Percentiles rank a stretch among this genome's conserved stretches.
phyloP scores from a whole-genome alignment of 768 basidiomycete species.

The Kwoniella botswanensis region DNA sequence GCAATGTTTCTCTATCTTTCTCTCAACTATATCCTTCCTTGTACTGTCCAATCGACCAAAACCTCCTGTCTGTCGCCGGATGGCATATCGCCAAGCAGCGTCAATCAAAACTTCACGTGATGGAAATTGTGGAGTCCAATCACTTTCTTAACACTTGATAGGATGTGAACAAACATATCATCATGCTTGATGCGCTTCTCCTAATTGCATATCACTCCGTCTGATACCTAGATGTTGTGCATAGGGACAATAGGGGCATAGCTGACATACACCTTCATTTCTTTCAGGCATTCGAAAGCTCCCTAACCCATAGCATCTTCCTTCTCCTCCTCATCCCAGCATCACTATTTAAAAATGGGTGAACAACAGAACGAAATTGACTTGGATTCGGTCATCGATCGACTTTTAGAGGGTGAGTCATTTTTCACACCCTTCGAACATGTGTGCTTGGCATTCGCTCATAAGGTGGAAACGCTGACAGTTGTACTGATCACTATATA shows the following conservation, averaged over 20 bases:
- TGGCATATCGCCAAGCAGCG: not conserved
- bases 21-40: no score
- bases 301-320: not conserved
- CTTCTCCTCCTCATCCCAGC: not conserved
- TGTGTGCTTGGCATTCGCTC: not conserved
- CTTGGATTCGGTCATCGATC: slow-evolving; percentile 99
- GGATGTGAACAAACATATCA: not conserved
- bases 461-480: no score
- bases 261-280: not conserved
- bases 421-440: not conserved
- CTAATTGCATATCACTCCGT: not conserved
- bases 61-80: no score
- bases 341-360: slow-evolving; percentile 41
- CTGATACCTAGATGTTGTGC: not conserved
- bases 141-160: not conserved
- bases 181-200: no score
- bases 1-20: not conserved
- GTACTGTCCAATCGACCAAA: no score
- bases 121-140: not conserved
- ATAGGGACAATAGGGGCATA: not conserved
- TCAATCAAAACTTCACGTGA: not conserved
- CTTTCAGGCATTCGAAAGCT: not conserved
- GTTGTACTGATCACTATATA: no score
- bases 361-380: slow-evolving; percentile 77
- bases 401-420: slow-evolving; percentile 88